Evolutionary conservation across 345 rosid genomes (phyloP).

Genomic region (Streptanthus diversifolius): DNA sequence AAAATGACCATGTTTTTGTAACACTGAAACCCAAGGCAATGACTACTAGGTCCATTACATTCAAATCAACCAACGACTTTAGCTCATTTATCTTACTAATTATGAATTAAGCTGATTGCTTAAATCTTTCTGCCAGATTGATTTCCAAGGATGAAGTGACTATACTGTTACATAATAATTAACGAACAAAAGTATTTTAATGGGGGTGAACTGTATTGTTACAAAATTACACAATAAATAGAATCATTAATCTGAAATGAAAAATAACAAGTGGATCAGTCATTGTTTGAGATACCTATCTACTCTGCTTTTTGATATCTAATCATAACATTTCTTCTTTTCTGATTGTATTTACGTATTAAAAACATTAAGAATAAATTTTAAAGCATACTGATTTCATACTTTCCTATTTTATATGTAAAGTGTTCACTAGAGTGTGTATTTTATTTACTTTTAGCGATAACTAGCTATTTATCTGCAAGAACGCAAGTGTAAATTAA

Average conservation of each 20-base stretch:
- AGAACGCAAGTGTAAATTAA: conserved; percentile 8
- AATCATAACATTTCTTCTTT: not conserved
- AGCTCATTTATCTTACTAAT: not conserved
- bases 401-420: not conserved
- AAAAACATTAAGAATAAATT: not conserved
- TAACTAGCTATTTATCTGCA: conserved; percentile 2
- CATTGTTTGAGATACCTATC: not conserved
- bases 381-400: not conserved
- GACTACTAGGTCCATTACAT: not conserved
- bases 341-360: not conserved
- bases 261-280: not conserved
- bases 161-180: not conserved
- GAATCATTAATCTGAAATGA: not conserved
- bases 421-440: not conserved
- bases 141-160: not conserved
- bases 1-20: not conserved
- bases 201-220: not conserved
- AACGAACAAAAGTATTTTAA: not conserved
- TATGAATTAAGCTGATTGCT: not conserved
- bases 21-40: not conserved
- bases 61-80: not conserved
- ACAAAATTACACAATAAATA: not conserved
- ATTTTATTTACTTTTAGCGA: not conserved
- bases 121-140: not conserved
- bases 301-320: not conserved